Base-by-base conservation (phyloP, 192 early-diverging fungal genomes). In the Entomortierella lignicola region DNA sequence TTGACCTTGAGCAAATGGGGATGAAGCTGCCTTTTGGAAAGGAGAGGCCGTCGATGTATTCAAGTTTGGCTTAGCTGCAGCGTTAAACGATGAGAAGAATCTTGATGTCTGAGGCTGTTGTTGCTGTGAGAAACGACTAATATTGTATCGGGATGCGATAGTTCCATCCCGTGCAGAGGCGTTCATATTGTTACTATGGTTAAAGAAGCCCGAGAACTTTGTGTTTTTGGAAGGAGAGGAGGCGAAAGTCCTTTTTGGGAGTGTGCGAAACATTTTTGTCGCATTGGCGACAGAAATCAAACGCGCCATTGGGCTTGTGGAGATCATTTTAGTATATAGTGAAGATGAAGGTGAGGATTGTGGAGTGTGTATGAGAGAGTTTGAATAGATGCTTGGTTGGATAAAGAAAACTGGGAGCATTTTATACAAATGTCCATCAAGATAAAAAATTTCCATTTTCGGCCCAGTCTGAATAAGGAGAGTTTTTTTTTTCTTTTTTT, bases 251-350 rank as follows among this genome's bases (percentile, higher is more conserved):
- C 62, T 62, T 10, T 61, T 56, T 1, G 70, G 55, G 12, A 64
- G 18, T 20, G 70, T 32, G 12, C 56, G 61, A 26, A 63, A 32
- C 29, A 72, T 55, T 30, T 41, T 41, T 18, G 62, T 43, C 10
- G 71, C 71, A 29, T 72, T 72, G 55, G 51, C 47, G 47, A 72
- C 55, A 20, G 62, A 72, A 26, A 72, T 13, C 5, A 72, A n/a
- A 13, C 71, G 71, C 2, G 60, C 37, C 15, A 60, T 30, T 55
- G 50, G 60, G 21, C 23, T 48, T 32, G 60, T 56, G 23, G 50
- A 23, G 7, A 60, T 15, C 67, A 69, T 64, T 26, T 15, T 32
- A 23, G n/a, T 26, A 10, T 30, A 32, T 26, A 26, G 15, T 34
- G 3, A n/a, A 30, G 25, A n/a, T 37, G 31, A 43, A 50, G 31